Base-by-base conservation (phyloP, 345 rosid species). In the Gossypium anomalum region DNA sequence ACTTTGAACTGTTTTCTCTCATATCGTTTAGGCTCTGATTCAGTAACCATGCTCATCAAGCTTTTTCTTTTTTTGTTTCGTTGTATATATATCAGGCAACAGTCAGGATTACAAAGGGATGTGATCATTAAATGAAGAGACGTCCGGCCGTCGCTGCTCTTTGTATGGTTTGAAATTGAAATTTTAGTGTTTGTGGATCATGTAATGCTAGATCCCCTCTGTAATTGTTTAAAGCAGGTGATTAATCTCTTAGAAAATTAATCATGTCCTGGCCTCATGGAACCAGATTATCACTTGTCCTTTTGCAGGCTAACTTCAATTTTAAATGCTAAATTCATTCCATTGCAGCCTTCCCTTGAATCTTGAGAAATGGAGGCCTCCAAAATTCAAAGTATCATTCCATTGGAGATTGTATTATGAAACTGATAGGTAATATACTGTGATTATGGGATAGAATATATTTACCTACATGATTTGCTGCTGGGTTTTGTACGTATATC, bases 151-250 rank as follows among this genome's bases (percentile, higher is more conserved):
- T 2, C 52, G 41, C 63, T 27, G 43, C 41, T 17, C 25, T 55
- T 56, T 64, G 64, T 69, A 48, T 74, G 57, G 51, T 41, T 25
- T 62, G 65, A 47, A 70, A 51, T 43, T 56, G 73, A 43, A 63
- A 6, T 22, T 22, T 1, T 44, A 47, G 53, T 52, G 25, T 47
- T 15, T 56, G 75, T 76, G 73, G 49, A 73, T 73, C 72, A 60
- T 53, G 76, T 57, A 58, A 65, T 61, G 73, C 20, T 63, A 75
- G 71, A 22, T 70, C 66, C 25, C 61, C 47, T 38, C 23, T 69
- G 3, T 76, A 64, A 64, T 75, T 75, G 83, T 80, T 76, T 22
- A 56, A 79, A 66, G 1, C 49, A 12, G 71, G 34, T 59, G 72
- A 59, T 71, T 72, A 41, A 47, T 67, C 73, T 20, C 72, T 34